Conservation (phyloP, 805 yeast species). For the Ogataea zsoltii region DNA sequence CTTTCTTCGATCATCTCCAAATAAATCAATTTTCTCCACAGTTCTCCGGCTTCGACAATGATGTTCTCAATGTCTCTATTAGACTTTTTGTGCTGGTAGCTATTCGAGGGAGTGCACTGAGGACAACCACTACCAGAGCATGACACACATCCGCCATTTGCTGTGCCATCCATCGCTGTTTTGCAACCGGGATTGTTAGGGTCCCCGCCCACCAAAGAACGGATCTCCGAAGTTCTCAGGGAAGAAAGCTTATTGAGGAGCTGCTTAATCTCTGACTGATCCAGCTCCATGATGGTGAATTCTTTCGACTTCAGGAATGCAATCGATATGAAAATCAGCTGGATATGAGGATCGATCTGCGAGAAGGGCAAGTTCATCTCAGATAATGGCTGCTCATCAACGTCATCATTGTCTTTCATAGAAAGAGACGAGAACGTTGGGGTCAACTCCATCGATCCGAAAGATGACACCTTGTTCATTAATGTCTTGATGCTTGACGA, state of each 20-base stretch:
- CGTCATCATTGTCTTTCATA: slow-evolving; percentile 16
- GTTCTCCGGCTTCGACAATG: slow-evolving; percentile 76
- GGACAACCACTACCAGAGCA: slow-evolving; percentile 15
- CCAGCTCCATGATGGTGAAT: slow-evolving; percentile 77
- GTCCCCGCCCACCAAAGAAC: slow-evolving; percentile 28
- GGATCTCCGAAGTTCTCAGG: slow-evolving; percentile 33
- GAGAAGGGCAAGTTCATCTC: slow-evolving; percentile 49
- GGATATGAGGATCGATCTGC: slow-evolving; percentile 70
- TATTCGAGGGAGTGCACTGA: slow-evolving; percentile 8
- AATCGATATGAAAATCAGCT: slow-evolving; percentile 70
- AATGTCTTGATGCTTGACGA: slow-evolving; percentile 35
- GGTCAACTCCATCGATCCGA: slow-evolving; percentile 27
- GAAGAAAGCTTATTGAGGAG: slow-evolving; percentile 61
- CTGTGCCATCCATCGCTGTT: slow-evolving; percentile 4
- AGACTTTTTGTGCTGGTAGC: slow-evolving; percentile 25
- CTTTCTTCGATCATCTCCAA: slow-evolving; percentile 51
- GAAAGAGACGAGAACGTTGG: slow-evolving; percentile 30
- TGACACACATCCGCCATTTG: slow-evolving; percentile 6
- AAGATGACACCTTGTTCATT: slow-evolving; percentile 24
- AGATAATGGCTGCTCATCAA: slow-evolving; percentile 24
- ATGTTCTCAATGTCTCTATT: slow-evolving; percentile 67
- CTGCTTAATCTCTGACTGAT: slow-evolving; percentile 85
- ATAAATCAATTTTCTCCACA: slow-evolving; percentile 84
- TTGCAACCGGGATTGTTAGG: slow-evolving; percentile 3
- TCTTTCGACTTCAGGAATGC: slow-evolving; percentile 82